These are phyloP conservation scores for Fusarium illudens DNA, from an alignment of 2,329 filamentous ascomycete genomes.

Conservation along the genomic window DNA sequence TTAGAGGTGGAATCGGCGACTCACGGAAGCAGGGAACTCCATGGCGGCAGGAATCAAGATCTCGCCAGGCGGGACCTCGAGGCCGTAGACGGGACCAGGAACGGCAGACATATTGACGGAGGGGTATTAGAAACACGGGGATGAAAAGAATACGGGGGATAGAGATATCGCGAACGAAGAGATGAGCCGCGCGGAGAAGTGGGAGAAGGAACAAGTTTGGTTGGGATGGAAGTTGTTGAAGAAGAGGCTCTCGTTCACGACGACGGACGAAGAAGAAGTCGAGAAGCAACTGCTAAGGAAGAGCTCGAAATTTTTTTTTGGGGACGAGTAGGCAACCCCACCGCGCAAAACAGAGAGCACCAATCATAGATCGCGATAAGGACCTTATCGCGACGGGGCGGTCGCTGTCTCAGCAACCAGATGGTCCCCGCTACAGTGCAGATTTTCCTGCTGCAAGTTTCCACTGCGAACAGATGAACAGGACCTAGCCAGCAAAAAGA, in stretches of 20 bases:
- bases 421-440: slow-evolving; percentile 36
- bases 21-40: slow-evolving; percentile 84
- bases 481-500: slow-evolving; percentile 13
- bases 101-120: slow-evolving; percentile 62
- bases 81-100: slow-evolving; percentile 86
- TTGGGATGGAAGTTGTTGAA: slow-evolving; percentile 24
- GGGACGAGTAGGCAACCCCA: slow-evolving; percentile 32
- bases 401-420: slow-evolving; percentile 48
- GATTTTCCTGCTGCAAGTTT: slow-evolving; percentile 34
- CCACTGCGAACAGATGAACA: slow-evolving; percentile 8
- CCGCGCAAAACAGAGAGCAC: slow-evolving; percentile 18
- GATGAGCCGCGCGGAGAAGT: slow-evolving; percentile 10
- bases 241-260: slow-evolving; percentile 31
- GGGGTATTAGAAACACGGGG: slow-evolving; percentile 1
- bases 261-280: slow-evolving; percentile 36
- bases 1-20: slow-evolving; percentile 48
- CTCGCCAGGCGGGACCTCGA: slow-evolving; percentile 87
- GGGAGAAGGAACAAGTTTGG: neutral
- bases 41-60: slow-evolving; percentile 80
- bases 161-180: slow-evolving; percentile 1
- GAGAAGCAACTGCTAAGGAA: slow-evolving; percentile 27
- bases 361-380: slow-evolving; percentile 47
- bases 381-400: slow-evolving; percentile 38
- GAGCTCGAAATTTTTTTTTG: slow-evolving; percentile 49
- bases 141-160: neutral